These are phyloP conservation scores for Penicillium antarcticum DNA, from an alignment of 495 filamentous ascomycete genomes.

Conservation along the genomic window DNA sequence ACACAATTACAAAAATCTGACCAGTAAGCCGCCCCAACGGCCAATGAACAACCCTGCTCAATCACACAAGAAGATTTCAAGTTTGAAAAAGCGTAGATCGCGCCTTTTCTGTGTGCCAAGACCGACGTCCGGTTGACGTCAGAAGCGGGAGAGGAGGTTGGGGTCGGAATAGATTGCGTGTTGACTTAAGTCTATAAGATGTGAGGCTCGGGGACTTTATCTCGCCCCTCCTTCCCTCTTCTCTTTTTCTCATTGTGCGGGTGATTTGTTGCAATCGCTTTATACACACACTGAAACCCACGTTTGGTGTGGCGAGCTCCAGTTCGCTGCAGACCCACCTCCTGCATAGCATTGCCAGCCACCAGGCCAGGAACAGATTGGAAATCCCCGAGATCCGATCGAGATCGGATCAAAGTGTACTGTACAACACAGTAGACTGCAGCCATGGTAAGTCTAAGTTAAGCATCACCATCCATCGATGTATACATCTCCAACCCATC, in stretches of 20 bases:
- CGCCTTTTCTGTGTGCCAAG: slow-evolving; percentile 15
- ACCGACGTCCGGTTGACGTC: slow-evolving; percentile 29
- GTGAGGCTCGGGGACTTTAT: not conserved
- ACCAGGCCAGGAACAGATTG: not conserved
- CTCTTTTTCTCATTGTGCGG: not conserved
- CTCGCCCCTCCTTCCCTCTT: not conserved
- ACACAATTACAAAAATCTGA: not conserved
- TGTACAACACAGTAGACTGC: no score
- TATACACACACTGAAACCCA: not conserved
- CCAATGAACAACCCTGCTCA: not conserved
- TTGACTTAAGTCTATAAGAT: not conserved
- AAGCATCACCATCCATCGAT: not conserved
- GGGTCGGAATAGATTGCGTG: not conserved
- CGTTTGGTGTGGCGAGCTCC: not conserved
- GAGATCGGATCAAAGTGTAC: not conserved
- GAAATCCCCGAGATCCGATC: not conserved
- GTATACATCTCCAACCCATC: not conserved
- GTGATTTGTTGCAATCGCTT: not conserved
- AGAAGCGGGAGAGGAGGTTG: slow-evolving; percentile 18
- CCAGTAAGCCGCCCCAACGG: not conserved
- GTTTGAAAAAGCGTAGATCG: slow-evolving; percentile 17
- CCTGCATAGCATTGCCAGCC: slow-evolving; percentile 3
- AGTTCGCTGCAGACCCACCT: slow-evolving; percentile 1
- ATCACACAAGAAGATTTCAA: not conserved
- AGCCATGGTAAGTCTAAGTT: slow-evolving; percentile 5